A percentile compares a stretch with the other conserved stretches of the same genome.
These are phyloP conservation scores for Pseudogymnoascus verrucosus DNA, from an alignment of 2,329 filamentous ascomycete genomes.

Conservation along the genomic window DNA sequence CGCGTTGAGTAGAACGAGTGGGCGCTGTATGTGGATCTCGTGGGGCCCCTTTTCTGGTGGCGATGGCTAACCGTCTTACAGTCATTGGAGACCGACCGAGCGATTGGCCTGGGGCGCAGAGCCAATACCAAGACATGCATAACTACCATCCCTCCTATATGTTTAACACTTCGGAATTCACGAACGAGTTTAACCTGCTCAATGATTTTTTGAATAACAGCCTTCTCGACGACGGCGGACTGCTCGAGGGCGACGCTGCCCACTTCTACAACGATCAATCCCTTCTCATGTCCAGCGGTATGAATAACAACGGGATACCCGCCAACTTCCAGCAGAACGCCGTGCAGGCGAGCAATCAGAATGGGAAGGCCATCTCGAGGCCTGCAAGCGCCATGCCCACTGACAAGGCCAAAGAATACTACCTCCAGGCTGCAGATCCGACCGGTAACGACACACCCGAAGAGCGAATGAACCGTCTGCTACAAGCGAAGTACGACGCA, in stretches of 20 bases:
- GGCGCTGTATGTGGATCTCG: constrained; percentile 58
- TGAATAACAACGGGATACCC: constrained; percentile 32
- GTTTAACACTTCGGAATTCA: constrained; percentile 83
- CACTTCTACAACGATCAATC: constrained; percentile 52
- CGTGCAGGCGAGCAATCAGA: constrained; percentile 31
- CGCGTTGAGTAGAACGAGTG: constrained; percentile 55
- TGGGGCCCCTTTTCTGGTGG: constrained; percentile 16
- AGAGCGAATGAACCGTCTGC: constrained; percentile 87
- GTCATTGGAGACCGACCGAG: constrained; percentile 67
- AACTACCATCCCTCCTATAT: constrained; percentile 90
- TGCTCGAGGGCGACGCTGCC: constrained; percentile 60
- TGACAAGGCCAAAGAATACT: constrained; percentile 73
- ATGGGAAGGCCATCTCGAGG: constrained; percentile 49
- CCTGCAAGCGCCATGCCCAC: constrained; percentile 51
- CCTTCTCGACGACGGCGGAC: constrained; percentile 72
- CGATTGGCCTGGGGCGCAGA: constrained; percentile 68
- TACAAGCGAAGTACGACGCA: constrained; percentile 93
- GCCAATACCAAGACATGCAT: constrained; percentile 89
- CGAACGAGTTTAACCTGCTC: constrained; percentile 91
- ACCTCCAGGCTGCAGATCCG: constrained; percentile 92
- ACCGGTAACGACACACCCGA: constrained; percentile 80
- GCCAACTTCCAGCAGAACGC: constrained; percentile 28
- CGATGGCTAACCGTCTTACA: constrained; percentile 33
- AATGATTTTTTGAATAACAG: constrained; percentile 95
- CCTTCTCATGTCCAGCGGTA: constrained; percentile 36